Evolutionary conservation across 345 rosid species (phyloP).

Genomic region (Kernera saxatilis): DNA sequence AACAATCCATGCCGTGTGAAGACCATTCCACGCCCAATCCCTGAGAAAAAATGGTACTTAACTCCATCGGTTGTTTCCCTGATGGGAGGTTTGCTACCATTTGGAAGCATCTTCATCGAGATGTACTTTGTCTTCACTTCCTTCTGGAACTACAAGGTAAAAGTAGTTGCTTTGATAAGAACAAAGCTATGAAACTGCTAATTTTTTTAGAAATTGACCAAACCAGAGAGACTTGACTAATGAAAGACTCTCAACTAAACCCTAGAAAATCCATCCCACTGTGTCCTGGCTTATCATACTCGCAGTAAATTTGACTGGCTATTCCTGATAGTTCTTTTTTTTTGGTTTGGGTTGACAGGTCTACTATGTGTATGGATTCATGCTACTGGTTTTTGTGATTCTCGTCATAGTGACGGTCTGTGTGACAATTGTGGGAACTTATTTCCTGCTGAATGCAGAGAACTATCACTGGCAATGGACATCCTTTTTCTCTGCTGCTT

Average conservation of each 20-base stretch:
- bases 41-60: slow-evolving; percentile 95
- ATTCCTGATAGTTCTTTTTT: background rate
- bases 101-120: slow-evolving; percentile 95
- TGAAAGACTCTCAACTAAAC: background rate
- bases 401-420: slow-evolving; percentile 84
- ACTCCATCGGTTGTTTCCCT: slow-evolving; percentile 86
- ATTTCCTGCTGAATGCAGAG: slow-evolving; percentile 90
- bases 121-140: slow-evolving; percentile 98
- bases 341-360: slow-evolving; percentile 42
- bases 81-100: slow-evolving; percentile 92
- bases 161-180: background rate
- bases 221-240: background rate
- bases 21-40: slow-evolving; percentile 94
- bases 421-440: slow-evolving; percentile 89
- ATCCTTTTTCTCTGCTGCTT: slow-evolving; percentile 89
- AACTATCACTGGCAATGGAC: slow-evolving; percentile 99
- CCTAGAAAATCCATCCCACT: background rate
- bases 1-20: slow-evolving; percentile 95
- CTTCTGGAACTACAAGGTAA: slow-evolving; percentile 98
- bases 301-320: background rate
- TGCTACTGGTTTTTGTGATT: slow-evolving; percentile 84
- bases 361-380: slow-evolving; percentile 89
- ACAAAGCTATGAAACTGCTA: background rate
- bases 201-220: background rate
- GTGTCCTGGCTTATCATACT: background rate